Evolutionary conservation across 257 asterid species (phyloP), one percentile per base, ranked within the genome.

Genomic region (Gynochthodes officinalis): DNA sequence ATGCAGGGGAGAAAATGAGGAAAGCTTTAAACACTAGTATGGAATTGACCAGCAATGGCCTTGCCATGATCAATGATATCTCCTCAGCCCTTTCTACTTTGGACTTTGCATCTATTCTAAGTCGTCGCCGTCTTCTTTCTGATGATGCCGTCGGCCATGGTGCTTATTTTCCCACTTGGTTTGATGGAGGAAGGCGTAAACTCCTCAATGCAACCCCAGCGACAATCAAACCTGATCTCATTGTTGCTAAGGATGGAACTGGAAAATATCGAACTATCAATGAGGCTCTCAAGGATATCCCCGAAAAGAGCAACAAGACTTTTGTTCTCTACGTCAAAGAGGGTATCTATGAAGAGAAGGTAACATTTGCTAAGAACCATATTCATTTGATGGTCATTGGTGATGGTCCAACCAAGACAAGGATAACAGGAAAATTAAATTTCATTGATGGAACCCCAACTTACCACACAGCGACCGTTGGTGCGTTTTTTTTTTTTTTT

Each of bases 21-120:
- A 64, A 74, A 0, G 71, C 85, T 16, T 80, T 91, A 28, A 83
- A 74, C 19, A 73, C 58, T 12, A 79, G 90, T 19, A 85, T 84
- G 95, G 76, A 94, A 32, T 77, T 91, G 78, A 85, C 89, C 0
- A 91, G 98, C 86, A 91, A 94, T 71, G 89, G 86, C 32, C 90
- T 94, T 27, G 96, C 98, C 12, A 94, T 94, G 96, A 86, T 94
- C 33, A 85, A 92, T 1, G 96, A 89, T 71, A 75, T 91, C n/a
- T 76, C 96, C 0, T 76, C 82, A 0, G 85, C 67, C 48, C 75
- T 86, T 10, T 79, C 88, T 53, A 62, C 86, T 10, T 35, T 84
- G 78, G 91, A 88, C 0, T 68, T 76, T 7, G 80, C 81, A 2
- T 75, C 75, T 33, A 16, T 64, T 32, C 54, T 11, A 5, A 65